These are phyloP conservation scores for Malassezia equina DNA, from an alignment of 1,284 basidiomycete genomes.

Conservation along the genomic window DNA sequence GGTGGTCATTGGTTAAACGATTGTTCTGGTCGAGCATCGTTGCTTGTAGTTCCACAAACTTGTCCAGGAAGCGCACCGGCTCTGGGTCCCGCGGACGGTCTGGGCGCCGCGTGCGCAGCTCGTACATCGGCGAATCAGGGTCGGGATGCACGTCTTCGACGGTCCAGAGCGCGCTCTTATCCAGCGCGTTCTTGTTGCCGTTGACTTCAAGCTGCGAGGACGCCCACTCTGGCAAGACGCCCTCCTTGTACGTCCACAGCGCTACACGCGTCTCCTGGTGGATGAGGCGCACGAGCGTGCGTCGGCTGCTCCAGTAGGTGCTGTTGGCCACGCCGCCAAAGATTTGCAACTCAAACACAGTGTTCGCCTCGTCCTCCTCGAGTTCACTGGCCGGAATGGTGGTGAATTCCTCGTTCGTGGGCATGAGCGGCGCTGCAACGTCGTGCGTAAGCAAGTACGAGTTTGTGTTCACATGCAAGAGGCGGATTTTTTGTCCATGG, in stretches of 20 bases:
- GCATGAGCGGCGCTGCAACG: conserved; percentile 90
- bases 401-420: conserved; percentile 94
- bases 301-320: conserved; percentile 25
- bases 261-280: conserved; percentile 82
- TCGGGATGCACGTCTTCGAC: conserved; percentile 69
- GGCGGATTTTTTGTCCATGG: conserved; percentile 76
- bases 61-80: conserved; percentile 79
- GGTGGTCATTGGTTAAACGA: conserved; percentile 83
- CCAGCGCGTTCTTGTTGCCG: conserved; percentile 82
- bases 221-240: conserved; percentile 82
- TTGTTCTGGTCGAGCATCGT: conserved; percentile 97
- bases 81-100: conserved; percentile 60
- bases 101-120: conserved; percentile 24
- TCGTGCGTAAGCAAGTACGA: conserved; percentile 83
- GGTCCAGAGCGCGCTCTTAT: conserved; percentile 76
- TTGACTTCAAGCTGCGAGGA: conserved; percentile 96
- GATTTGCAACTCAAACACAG: conserved; percentile 39
- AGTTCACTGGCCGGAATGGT: conserved; percentile 54
- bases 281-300: conserved; percentile 50
- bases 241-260: conserved; percentile 77
- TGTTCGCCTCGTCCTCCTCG: conserved; percentile 56
- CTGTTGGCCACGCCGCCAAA: conserved; percentile 17
- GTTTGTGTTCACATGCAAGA: conserved; percentile 77
- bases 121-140: conserved; percentile 29
- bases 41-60: conserved; percentile 84